Percentiles rank a stretch among this genome's conserved stretches.
These are phyloP conservation scores for Xylariaceae sp. DNA, from an alignment of 2,329 filamentous ascomycete genomes.

Conservation along the genomic window DNA sequence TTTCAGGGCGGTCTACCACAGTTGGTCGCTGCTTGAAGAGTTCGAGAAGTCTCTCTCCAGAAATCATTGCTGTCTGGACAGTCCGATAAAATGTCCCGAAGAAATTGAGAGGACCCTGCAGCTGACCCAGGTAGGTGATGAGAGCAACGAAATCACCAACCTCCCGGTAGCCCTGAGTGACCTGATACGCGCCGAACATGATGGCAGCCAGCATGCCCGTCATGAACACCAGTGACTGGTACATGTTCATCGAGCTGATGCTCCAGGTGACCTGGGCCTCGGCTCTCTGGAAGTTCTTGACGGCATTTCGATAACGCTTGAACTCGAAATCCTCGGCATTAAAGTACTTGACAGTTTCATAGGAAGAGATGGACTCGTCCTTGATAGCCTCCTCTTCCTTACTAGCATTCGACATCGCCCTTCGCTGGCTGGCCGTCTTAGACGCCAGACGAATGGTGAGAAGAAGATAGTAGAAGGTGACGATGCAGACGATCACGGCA, in stretches of 20 bases:
- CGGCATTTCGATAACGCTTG: slow-evolving; percentile 63
- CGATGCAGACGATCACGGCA: slow-evolving; percentile 79
- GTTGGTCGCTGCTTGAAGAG: slow-evolving; percentile 95
- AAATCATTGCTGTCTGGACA: slow-evolving; percentile 96
- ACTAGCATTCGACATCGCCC: slow-evolving; percentile 91
- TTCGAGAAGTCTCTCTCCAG: slow-evolving; percentile 88
- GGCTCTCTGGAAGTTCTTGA: slow-evolving; percentile 64
- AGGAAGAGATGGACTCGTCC: slow-evolving; percentile 98
- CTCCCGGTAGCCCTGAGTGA: slow-evolving; percentile 58
- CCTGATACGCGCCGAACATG: slow-evolving; percentile 71
- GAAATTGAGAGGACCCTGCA: slow-evolving; percentile 77
- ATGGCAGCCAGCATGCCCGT: slow-evolving; percentile 66
- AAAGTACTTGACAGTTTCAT: slow-evolving; percentile 91
- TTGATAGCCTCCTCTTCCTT: slow-evolving; percentile 96
- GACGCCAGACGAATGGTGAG: slow-evolving; percentile 94
- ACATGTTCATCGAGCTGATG: slow-evolving; percentile 74
- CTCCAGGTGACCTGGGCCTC: slow-evolving; percentile 74
- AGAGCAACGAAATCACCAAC: slow-evolving; percentile 69
- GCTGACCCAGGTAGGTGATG: slow-evolving; percentile 71
- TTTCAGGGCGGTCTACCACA: slow-evolving; percentile 70
- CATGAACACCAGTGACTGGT: slow-evolving; percentile 76
- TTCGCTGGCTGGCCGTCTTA: slow-evolving; percentile 82
- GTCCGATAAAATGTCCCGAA: slow-evolving; percentile 94
- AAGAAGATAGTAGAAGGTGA: slow-evolving; percentile 95
- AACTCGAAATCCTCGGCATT: slow-evolving; percentile 80